phyloP scores from a whole-genome alignment of 2,329 filamentous ascomycete genomes.

The Botryosphaeria dothidea region DNA sequence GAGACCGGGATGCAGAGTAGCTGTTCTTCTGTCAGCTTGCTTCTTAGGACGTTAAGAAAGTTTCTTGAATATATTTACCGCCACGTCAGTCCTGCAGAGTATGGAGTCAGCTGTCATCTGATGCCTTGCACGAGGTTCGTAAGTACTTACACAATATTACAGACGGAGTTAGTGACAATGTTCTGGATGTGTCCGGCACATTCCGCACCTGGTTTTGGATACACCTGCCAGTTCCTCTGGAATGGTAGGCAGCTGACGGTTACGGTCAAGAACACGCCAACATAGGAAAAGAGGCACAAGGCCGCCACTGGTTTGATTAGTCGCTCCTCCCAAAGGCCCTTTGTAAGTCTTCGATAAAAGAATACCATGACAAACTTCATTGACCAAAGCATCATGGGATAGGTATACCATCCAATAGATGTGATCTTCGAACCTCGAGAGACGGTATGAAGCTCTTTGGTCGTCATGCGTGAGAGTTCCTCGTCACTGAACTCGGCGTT shows the following conservation, averaged over 20 bases:
- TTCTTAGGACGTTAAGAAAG: neutral
- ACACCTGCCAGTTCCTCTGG: constrained; percentile 31
- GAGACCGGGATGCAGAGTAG: constrained; percentile 37
- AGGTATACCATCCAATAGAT: constrained; percentile 22
- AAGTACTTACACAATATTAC: constrained; percentile 29
- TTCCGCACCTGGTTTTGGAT: constrained; percentile 27
- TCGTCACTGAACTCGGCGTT: neutral
- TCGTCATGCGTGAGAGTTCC: neutral
- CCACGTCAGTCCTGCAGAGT: neutral
- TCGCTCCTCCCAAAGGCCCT: neutral
- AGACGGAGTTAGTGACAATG: constrained; percentile 30
- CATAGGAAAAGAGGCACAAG: constrained; percentile 30
- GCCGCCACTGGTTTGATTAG: neutral
- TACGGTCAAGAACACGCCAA: constrained; percentile 36
- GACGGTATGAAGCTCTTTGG: neutral
- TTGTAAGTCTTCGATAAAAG: constrained; percentile 31
- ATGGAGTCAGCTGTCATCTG: neutral
- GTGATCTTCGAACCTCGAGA: neutral
- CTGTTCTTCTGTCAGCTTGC: constrained; percentile 29
- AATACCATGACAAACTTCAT: constrained; percentile 33
- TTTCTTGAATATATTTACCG: neutral
- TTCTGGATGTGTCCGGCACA: constrained; percentile 34
- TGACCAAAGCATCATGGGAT: constrained; percentile 40
- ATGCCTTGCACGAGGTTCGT: no score
- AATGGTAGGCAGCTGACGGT: constrained; percentile 30